Percentiles rank a stretch among this genome's conserved stretches.
Evolutionary conservation across 2,329 filamentous ascomycete species (phyloP).

Genomic region (Paecilomyces variotii): DNA sequence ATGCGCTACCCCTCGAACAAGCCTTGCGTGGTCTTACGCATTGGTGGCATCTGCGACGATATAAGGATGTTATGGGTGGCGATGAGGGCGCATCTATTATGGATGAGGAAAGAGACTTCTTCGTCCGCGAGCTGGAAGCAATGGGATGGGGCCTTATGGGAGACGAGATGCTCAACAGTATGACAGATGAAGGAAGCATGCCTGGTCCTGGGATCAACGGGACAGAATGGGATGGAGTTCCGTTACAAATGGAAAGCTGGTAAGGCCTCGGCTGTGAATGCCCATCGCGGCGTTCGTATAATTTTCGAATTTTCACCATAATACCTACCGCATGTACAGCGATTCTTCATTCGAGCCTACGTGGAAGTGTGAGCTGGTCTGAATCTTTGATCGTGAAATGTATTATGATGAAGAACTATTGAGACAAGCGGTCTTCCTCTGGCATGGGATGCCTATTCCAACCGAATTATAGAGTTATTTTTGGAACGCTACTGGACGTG

Average conservation of each 20-base stretch:
- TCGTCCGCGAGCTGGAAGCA: constrained; percentile 67
- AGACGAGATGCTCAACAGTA: constrained; percentile 24
- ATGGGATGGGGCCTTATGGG: constrained; percentile 46
- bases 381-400: background rate
- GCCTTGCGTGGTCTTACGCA: constrained; percentile 81
- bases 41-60: constrained; percentile 83
- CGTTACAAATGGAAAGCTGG: constrained; percentile 29
- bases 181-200: constrained; percentile 20
- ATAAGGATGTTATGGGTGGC: constrained; percentile 64
- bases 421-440: background rate
- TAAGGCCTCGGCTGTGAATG: background rate
- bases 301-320: background rate
- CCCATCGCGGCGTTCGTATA: background rate
- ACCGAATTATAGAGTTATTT: background rate
- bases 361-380: background rate
- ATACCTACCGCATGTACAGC: background rate
- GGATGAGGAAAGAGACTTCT: constrained; percentile 71
- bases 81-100: constrained; percentile 47
- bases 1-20: constrained; percentile 85
- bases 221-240: constrained; percentile 29
- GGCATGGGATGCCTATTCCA: too few species aligned
- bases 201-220: constrained; percentile 19
- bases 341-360: background rate
- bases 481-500: background rate
- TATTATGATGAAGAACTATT: background rate